Percentiles rank a stretch among this genome's conserved stretches.
These are phyloP conservation scores for Zizania palustris DNA, from an alignment of 202 grass and related monocot genomes.

Conservation along the genomic window DNA sequence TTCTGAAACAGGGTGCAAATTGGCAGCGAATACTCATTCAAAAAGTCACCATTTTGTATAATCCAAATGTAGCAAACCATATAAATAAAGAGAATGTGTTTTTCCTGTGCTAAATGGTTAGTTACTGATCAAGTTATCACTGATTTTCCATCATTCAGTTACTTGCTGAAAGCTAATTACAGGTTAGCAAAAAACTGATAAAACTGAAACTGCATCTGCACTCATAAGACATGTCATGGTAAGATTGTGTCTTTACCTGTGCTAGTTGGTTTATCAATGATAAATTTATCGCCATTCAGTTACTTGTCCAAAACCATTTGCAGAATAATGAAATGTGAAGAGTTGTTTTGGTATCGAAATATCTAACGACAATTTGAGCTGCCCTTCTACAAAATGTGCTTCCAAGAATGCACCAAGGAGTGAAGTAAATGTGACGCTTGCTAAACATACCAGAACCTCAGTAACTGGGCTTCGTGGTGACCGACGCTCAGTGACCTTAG, in stretches of 20 bases:
- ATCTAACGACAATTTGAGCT: background rate
- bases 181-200: no score
- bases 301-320: background rate
- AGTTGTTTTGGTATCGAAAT: background rate
- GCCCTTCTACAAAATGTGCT: background rate
- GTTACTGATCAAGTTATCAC: no score
- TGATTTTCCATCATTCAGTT: no score
- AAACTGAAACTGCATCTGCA: no score
- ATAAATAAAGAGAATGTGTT: background rate
- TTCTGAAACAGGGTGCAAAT: constrained; percentile 54
- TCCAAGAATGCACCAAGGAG: background rate
- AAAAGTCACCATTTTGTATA: background rate
- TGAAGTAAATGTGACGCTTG: background rate
- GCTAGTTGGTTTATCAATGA: no score
- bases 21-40: background rate
- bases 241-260: background rate
- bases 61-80: background rate
- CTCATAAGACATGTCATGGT: no score
- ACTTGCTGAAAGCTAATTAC: no score
- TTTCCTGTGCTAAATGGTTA: background rate
- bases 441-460: constrained; percentile 56
- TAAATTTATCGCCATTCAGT: background rate
- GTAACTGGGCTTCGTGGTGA: constrained; percentile 84
- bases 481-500: constrained; percentile 66
- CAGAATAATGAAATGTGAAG: background rate